Evolutionary conservation across 257 asterid genomes (phyloP).

Genomic region (Petunia secreta): DNA sequence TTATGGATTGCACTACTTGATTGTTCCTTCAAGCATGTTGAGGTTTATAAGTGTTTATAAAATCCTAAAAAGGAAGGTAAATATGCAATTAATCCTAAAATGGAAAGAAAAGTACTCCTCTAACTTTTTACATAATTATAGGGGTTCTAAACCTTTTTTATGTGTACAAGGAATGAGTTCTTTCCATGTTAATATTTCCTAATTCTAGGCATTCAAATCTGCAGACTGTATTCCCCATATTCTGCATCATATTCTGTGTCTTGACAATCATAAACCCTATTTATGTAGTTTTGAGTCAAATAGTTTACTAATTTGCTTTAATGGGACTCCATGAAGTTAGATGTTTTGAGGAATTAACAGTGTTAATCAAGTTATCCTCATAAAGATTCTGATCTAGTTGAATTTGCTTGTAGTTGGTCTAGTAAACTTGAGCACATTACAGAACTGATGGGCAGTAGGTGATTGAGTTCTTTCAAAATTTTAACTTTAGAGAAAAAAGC

Average conservation of each 20-base stretch:
- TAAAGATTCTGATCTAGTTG: conserved; percentile 10
- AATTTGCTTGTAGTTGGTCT: conserved; percentile 19
- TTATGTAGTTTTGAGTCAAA: neutral
- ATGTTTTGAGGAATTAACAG: conserved; percentile 21
- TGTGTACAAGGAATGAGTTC: no score
- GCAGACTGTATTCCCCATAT: neutral
- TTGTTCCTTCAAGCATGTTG: no score
- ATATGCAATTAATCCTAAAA: no score
- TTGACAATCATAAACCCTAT: neutral
- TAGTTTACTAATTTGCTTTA: conserved; percentile 1
- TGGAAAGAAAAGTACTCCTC: no score
- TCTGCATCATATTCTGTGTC: neutral
- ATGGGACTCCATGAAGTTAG: neutral
- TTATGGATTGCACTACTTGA: no score
- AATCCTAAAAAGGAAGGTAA: no score
- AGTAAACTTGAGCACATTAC: neutral
- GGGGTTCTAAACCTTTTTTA: no score
- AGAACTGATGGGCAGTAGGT: neutral
- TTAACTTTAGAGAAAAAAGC: conserved; percentile 14
- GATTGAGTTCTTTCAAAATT: neutral
- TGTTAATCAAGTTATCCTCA: neutral
- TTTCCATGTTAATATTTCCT: no score
- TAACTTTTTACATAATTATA: no score
- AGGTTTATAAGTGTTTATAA: no score
- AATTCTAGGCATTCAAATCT: neutral